These are phyloP conservation scores for Gynostemma pentaphyllum DNA, from an alignment of 306 rosid genomes.

Conservation along the genomic window DNA sequence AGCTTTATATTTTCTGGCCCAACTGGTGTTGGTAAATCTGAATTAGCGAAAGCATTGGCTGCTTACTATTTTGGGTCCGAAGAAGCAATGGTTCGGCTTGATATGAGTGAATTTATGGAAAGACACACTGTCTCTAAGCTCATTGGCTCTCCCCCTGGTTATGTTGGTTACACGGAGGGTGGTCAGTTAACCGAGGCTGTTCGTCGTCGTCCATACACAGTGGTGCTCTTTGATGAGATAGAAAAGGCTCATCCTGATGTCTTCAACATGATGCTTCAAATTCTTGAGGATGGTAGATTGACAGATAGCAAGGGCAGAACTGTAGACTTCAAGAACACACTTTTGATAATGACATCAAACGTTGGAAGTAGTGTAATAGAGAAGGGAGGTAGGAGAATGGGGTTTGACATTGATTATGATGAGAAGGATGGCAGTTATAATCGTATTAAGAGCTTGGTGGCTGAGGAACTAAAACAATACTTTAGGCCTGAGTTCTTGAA, in stretches of 20 bases:
- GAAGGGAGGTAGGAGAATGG: slow-evolving; percentile 85
- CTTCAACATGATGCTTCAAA: slow-evolving; percentile 97
- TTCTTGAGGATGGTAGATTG: slow-evolving; percentile 87
- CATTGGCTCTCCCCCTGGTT: slow-evolving; percentile 95
- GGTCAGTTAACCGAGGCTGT: slow-evolving; percentile 98
- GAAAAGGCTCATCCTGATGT: slow-evolving; percentile 98
- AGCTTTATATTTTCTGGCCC: slow-evolving; percentile 98
- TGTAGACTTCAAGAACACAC: slow-evolving; percentile 93
- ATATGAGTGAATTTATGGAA: slow-evolving; percentile 98
- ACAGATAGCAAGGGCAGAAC: slow-evolving; percentile 96
- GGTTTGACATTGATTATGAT: slow-evolving; percentile 81
- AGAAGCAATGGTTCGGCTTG: slow-evolving; percentile 96
- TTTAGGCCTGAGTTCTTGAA: slow-evolving; percentile 89
- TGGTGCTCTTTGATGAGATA: slow-evolving; percentile 86
- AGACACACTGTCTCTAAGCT: slow-evolving; percentile 92
- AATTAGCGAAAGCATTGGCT: slow-evolving; percentile 83
- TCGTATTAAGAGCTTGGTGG: slow-evolving; percentile 86
- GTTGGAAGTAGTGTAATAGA: slow-evolving; percentile 95
- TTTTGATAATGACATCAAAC: slow-evolving; percentile 89
- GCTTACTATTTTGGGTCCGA: slow-evolving; percentile 91
- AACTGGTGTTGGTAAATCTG: slow-evolving; percentile 97
- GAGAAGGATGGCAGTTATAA: slow-evolving; percentile 90
- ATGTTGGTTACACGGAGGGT: slow-evolving; percentile 93
- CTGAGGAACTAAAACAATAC: slow-evolving; percentile 84
- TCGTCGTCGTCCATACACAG: slow-evolving; percentile 90